Evolutionary conservation across 805 yeast species (phyloP).

Genomic region (Hanseniaspora vineae): DNA sequence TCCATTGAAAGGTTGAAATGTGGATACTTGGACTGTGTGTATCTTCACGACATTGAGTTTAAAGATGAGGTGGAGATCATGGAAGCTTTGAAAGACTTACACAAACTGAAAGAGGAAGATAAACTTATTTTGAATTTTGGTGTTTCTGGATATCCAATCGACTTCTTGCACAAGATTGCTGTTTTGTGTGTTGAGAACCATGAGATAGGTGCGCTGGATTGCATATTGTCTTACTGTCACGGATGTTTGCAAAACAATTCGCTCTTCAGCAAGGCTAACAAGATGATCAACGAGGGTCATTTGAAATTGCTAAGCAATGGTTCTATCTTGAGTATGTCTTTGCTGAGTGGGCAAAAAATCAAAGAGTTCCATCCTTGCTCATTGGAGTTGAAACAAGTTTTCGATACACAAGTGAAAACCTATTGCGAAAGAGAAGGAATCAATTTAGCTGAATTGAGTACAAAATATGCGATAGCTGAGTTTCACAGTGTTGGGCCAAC

Average conservation of each 20-base stretch:
- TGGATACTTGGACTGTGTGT: slow-evolving; percentile 63
- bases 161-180: slow-evolving; percentile 45
- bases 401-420: slow-evolving; percentile 10
- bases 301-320: slow-evolving; percentile 59
- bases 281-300: slow-evolving; percentile 1
- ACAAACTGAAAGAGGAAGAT: slow-evolving; percentile 38
- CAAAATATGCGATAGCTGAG: slow-evolving; percentile 54
- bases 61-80: slow-evolving; percentile 39
- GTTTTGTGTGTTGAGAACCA: slow-evolving; percentile 14
- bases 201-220: slow-evolving; percentile 55
- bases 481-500: slow-evolving; percentile 52
- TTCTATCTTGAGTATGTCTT: slow-evolving; percentile 79
- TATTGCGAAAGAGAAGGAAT: slow-evolving; percentile 24
- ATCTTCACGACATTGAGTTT: slow-evolving; percentile 85
- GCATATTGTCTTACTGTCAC: slow-evolving; percentile 66
- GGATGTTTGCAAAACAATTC: slow-evolving; percentile 65
- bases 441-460: slow-evolving; percentile 73
- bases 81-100: slow-evolving; percentile 52
- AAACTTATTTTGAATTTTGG: slow-evolving; percentile 62
- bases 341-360: slow-evolving; percentile 45
- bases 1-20: slow-evolving; percentile 58
- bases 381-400: slow-evolving; percentile 34
- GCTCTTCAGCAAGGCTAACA: slow-evolving; percentile 32
- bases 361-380: slow-evolving; percentile 75
- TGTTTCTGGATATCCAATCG: slow-evolving; percentile 78